Evolutionary conservation across 2,329 filamentous ascomycete species (phyloP).

Genomic region (Pseudogymnoascus sp.): DNA sequence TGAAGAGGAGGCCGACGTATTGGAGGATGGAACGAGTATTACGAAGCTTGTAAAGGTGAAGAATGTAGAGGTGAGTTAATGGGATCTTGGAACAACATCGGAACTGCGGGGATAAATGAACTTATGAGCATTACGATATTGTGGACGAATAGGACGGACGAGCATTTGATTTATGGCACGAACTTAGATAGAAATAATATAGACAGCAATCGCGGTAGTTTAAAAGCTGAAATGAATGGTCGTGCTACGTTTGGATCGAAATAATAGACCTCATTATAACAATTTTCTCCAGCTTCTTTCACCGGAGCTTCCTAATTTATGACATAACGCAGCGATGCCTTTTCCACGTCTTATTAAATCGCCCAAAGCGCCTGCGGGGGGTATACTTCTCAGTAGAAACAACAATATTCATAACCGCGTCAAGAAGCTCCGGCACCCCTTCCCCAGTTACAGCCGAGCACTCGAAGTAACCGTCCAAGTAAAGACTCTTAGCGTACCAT

Average conservation of each 20-base stretch:
- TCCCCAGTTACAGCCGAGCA: not conserved
- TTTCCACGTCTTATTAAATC: not conserved
- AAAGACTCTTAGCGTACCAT: not conserved
- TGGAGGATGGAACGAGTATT: conserved; percentile 60
- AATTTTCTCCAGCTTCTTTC: not conserved
- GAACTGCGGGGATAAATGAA: not conserved
- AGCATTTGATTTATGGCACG: not conserved
- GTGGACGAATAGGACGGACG: not conserved
- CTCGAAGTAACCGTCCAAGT: not conserved
- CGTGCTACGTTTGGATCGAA: not conserved
- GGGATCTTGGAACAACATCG: not conserved
- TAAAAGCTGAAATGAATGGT: not conserved
- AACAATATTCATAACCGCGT: not conserved
- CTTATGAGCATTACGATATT: not conserved
- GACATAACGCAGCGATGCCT: not conserved
- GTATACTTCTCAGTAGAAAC: not conserved
- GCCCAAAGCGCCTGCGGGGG: not conserved
- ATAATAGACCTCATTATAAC: not conserved
- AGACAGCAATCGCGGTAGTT: not conserved
- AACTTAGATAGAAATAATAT: not conserved
- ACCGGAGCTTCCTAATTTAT: not conserved
- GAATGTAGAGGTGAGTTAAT: conserved; percentile 8
- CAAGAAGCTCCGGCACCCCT: not conserved
- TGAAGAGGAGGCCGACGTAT: conserved; percentile 50
- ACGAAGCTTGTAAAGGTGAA: conserved; percentile 43